These are phyloP conservation scores for Aspergillus funiculosus DNA, from an alignment of 495 filamentous ascomycete species.

Conservation along the genomic window DNA sequence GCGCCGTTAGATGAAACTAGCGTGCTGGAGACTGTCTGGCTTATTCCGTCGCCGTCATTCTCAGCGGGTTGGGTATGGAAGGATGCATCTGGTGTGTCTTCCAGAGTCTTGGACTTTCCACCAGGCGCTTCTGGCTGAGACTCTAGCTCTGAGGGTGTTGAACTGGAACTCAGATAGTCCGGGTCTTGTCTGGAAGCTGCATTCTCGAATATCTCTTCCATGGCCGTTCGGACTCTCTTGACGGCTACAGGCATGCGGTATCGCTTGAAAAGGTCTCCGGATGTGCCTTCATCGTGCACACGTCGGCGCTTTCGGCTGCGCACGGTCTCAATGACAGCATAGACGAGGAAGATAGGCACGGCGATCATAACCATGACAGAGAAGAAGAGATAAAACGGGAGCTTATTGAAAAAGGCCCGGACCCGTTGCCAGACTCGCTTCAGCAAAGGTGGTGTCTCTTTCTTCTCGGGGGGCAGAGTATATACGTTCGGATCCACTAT, in stretches of 20 bases:
- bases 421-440: slow-evolving; percentile 24
- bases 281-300: slow-evolving; percentile 66
- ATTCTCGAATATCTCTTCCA: slow-evolving; percentile 69
- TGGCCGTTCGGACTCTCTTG: slow-evolving; percentile 60
- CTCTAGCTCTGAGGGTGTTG: slow-evolving; percentile 2
- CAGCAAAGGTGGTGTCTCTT: slow-evolving; percentile 30
- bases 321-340: slow-evolving; percentile 66
- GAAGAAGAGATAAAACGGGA: slow-evolving; percentile 59
- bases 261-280: slow-evolving; percentile 53
- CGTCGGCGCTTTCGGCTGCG: slow-evolving; percentile 66
- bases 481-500: slow-evolving; percentile 67
- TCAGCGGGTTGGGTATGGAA: background rate
- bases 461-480: slow-evolving; percentile 39
- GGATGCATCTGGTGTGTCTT: background rate
- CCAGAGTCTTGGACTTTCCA: background rate
- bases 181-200: slow-evolving; percentile 56
- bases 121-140: background rate
- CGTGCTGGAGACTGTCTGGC: background rate
- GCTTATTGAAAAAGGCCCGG: slow-evolving; percentile 27
- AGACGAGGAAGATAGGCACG: slow-evolving; percentile 62
- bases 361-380: slow-evolving; percentile 63
- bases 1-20: background rate
- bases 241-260: slow-evolving; percentile 76
- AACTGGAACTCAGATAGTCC: slow-evolving; percentile 49
- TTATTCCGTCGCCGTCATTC: background rate